These are phyloP conservation scores for Gloeopeniophorella convolvens DNA, from an alignment of 768 basidiomycete genomes.

Conservation along the genomic window DNA sequence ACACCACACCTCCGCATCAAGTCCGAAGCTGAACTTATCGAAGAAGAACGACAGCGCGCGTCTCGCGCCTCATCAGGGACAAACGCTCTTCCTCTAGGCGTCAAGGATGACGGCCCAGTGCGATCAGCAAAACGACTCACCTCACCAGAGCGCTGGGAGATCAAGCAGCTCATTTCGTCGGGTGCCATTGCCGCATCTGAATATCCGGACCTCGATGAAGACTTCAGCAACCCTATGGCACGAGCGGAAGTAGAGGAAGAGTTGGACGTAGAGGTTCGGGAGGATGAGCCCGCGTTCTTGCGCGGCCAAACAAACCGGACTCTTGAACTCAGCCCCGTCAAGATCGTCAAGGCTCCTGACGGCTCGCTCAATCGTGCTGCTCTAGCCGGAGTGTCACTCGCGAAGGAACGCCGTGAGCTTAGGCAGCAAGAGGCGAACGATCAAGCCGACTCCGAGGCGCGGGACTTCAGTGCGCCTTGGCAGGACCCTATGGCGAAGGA, in stretches of 20 bases:
- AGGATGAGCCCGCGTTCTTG: slow-evolving; percentile 94
- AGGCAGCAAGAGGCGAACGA: slow-evolving; percentile 94
- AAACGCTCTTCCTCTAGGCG: slow-evolving; percentile 78
- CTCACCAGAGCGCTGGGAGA: slow-evolving; percentile 98
- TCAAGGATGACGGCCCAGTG: slow-evolving; percentile 45
- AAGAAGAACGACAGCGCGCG: slow-evolving; percentile 64
- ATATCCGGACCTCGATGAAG: slow-evolving; percentile 89
- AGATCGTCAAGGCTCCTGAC: slow-evolving; percentile 97
- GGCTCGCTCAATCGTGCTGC: slow-evolving; percentile 95
- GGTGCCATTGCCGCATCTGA: slow-evolving; percentile 89
- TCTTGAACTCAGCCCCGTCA: slow-evolving; percentile 92
- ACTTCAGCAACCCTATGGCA: slow-evolving; percentile 66
- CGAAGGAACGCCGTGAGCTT: slow-evolving; percentile 92
- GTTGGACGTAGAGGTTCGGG: slow-evolving; percentile 92
- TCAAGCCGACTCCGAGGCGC: slow-evolving; percentile 85
- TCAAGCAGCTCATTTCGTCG: slow-evolving; percentile 96
- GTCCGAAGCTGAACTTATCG: slow-evolving; percentile 82
- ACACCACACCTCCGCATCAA: slow-evolving; percentile 93
- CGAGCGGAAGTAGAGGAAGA: slow-evolving; percentile 93
- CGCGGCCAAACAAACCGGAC: slow-evolving; percentile 95
- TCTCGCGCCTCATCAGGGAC: slow-evolving; percentile 70
- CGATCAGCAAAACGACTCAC: slow-evolving; percentile 86
- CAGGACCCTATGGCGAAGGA: slow-evolving; percentile 95
- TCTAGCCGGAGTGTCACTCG: slow-evolving; percentile 84
- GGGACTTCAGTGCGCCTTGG: slow-evolving; percentile 96